These are phyloP conservation scores for Ulmus americana DNA, from an alignment of 331 rosid genomes.

Conservation along the genomic window DNA sequence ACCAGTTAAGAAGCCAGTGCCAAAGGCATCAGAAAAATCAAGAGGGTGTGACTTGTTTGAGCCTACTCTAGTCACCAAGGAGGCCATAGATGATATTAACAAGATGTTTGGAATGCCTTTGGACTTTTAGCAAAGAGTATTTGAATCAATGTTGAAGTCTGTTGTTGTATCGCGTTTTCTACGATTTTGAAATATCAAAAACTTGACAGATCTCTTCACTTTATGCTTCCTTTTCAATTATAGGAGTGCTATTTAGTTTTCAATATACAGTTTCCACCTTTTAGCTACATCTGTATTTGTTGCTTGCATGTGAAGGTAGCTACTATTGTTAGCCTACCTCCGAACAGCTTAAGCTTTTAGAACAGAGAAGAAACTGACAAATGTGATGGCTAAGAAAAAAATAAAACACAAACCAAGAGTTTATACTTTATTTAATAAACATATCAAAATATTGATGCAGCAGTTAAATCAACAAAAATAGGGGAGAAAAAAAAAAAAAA, in stretches of 20 bases:
- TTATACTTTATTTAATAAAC: neutral
- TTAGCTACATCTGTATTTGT: no score
- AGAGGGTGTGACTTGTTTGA: slow-evolving; percentile 60
- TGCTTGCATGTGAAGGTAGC: no score
- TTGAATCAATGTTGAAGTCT: neutral
- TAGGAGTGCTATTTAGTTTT: neutral
- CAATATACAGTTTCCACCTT: neutral
- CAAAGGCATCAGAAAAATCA: slow-evolving; percentile 32
- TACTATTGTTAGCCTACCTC: no score
- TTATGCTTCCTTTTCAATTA: neutral
- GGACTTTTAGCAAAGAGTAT: slow-evolving; percentile 37
- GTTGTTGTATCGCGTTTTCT: slow-evolving; percentile 6
- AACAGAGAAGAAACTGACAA: no score
- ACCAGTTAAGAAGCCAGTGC: slow-evolving; percentile 30
- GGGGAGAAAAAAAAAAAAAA: no score
- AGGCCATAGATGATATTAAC: slow-evolving; percentile 85
- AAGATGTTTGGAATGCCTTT: slow-evolving; percentile 82
- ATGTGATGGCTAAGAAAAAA: no score
- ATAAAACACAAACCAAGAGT: no score
- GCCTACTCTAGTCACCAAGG: slow-evolving; percentile 70
- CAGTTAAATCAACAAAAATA: neutral
- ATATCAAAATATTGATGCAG: neutral
- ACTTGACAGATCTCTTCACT: neutral
- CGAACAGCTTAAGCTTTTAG: no score
- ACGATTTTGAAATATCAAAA: slow-evolving; percentile 2